Percentiles rank a stretch among this genome's conserved stretches.
phyloP scores from a whole-genome alignment of 1,284 basidiomycete genomes.

The Pisolithus thermaeus region DNA sequence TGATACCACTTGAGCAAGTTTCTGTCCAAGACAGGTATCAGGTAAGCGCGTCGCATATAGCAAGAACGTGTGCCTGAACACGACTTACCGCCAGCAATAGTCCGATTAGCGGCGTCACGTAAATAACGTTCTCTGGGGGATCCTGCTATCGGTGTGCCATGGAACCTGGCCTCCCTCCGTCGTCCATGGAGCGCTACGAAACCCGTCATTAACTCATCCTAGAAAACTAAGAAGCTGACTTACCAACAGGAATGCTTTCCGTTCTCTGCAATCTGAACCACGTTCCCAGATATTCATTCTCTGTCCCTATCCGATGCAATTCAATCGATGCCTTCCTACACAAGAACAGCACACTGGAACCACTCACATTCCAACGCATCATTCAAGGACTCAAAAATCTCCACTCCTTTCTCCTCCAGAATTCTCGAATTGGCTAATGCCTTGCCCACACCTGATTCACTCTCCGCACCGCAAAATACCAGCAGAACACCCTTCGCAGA shows the following conservation, averaged over 20 bases:
- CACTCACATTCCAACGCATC: conserved; percentile 91
- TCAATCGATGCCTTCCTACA: background rate
- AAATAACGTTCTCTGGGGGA: conserved; percentile 76
- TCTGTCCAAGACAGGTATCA: conserved; percentile 12
- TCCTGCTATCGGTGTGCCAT: conserved; percentile 54
- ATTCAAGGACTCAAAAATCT: conserved; percentile 80
- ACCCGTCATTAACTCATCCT: background rate
- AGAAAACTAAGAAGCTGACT: conserved; percentile 8
- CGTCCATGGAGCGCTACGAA: conserved; percentile 53
- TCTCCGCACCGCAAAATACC: conserved; percentile 80
- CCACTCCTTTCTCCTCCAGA: conserved; percentile 71
- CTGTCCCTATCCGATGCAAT: conserved; percentile 58
- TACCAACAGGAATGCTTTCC: conserved; percentile 36
- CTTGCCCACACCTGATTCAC: conserved; percentile 58
- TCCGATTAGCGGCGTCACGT: conserved; percentile 70
- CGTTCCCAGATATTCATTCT: conserved; percentile 78
- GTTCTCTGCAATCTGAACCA: conserved; percentile 66
- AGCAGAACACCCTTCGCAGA: conserved; percentile 74
- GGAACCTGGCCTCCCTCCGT: conserved; percentile 40
- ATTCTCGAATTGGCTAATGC: conserved; percentile 74
- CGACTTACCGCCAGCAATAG: conserved; percentile 51
- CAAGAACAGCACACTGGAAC: conserved; percentile 7
- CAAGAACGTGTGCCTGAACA: background rate
- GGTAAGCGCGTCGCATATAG: conserved; percentile 1
- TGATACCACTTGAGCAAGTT: conserved; percentile 12